Conservation (phyloP, 805 yeast genomes). For the Candida succiphila region DNA sequence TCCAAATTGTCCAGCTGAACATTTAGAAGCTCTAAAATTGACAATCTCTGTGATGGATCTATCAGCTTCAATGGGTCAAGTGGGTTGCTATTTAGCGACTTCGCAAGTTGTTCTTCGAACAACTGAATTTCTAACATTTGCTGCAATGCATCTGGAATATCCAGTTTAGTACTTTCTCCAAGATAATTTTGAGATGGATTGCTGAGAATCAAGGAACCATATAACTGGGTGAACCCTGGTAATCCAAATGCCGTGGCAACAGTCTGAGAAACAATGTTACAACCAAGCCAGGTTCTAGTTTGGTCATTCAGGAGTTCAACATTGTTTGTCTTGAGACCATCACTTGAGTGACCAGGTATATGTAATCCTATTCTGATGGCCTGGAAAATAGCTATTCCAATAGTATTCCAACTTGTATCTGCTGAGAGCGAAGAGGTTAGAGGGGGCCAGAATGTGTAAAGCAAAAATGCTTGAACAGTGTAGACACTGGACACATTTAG, state of each 20-base stretch:
- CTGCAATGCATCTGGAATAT: constrained; percentile 49
- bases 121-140: constrained; percentile 78
- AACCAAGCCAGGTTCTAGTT: constrained; percentile 84
- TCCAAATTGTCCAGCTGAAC: constrained; percentile 74
- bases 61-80: constrained; percentile 57
- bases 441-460: constrained; percentile 95
- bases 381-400: constrained; percentile 86
- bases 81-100: constrained; percentile 63
- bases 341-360: constrained; percentile 55
- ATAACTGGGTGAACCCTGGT: constrained; percentile 86
- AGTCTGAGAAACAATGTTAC: constrained; percentile 82
- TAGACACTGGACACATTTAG: constrained; percentile 85
- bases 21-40: constrained; percentile 60
- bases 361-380: constrained; percentile 90
- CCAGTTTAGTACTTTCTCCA: constrained; percentile 10
- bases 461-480: constrained; percentile 85
- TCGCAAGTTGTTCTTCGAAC: constrained; percentile 78
- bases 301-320: constrained; percentile 59
- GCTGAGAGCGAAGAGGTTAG: constrained; percentile 90
- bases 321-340: constrained; percentile 35
- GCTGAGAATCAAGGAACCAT: constrained; percentile 51
- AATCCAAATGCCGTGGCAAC: constrained; percentile 91
- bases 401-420: constrained; percentile 92
- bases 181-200: constrained; percentile 35
- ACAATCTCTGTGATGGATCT: constrained; percentile 61